A percentile compares a stretch with the other conserved stretches of the same genome.
Conservation (phyloP, 495 filamentous ascomycete species). For the Neurospora sp. region DNA sequence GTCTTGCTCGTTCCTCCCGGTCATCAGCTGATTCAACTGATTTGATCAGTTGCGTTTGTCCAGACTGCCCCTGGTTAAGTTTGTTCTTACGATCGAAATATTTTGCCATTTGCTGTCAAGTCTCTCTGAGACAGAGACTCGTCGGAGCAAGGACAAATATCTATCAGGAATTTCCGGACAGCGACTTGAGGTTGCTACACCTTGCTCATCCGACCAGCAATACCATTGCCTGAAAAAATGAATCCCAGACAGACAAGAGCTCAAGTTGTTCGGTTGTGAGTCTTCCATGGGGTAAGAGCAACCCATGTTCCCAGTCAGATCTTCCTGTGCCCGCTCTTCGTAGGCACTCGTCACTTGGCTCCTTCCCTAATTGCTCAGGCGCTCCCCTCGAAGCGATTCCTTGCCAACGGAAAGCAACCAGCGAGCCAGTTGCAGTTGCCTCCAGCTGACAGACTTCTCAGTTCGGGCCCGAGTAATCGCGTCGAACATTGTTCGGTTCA, state of each 20-base stretch:
- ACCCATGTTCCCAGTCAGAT: neutral
- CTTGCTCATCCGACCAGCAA: neutral
- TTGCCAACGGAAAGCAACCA: neutral
- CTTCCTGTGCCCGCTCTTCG: neutral
- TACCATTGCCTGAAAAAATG: neutral
- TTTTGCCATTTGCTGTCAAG: neutral
- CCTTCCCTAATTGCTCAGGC: neutral
- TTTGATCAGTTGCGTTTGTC: neutral
- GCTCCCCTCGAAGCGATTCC: neutral
- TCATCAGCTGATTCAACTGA: neutral
- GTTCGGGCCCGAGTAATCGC: neutral
- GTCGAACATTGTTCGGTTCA: neutral
- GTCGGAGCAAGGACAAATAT: neutral
- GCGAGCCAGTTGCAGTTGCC: neutral
- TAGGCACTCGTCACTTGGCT: neutral
- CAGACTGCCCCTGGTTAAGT: neutral
- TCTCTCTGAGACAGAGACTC: neutral
- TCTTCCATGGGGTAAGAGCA: neutral
- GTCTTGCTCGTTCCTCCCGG: neutral
- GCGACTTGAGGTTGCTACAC: neutral
- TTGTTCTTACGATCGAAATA: neutral
- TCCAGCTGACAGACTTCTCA: neutral
- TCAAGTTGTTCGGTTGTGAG: neutral
- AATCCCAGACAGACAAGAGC: neutral
- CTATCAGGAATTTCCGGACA: neutral